Evolutionary conservation across 257 asterid species (phyloP).

Genomic region (Scutellaria minor): DNA sequence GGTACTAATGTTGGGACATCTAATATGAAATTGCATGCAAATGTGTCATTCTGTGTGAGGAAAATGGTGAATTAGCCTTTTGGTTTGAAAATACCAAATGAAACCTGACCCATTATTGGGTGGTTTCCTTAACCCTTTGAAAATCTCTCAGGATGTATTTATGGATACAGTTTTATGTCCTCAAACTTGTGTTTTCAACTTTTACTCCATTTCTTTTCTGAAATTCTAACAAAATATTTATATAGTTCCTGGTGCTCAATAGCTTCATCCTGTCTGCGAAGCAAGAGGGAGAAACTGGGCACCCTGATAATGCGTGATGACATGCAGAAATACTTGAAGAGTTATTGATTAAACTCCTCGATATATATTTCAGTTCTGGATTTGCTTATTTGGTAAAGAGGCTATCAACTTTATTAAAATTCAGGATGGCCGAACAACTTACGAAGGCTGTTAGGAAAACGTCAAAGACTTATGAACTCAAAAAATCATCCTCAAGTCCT

Average conservation of each 20-base stretch:
- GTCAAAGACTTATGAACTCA: slow-evolving; percentile 58
- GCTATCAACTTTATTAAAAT: slow-evolving; percentile 39
- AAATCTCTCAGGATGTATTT: background rate
- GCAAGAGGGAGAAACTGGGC: slow-evolving; percentile 24
- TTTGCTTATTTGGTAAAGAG: slow-evolving; percentile 42
- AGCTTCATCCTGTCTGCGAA: slow-evolving; percentile 28
- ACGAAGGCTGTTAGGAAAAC: slow-evolving; percentile 59
- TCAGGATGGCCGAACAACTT: slow-evolving; percentile 66
- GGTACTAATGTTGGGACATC: background rate
- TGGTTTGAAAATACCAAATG: background rate
- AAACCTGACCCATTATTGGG: background rate
- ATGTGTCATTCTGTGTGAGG: background rate
- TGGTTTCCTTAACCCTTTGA: background rate
- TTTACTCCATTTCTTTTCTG: background rate
- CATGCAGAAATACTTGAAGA: slow-evolving; percentile 20
- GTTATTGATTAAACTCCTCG: slow-evolving; percentile 18
- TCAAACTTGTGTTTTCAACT: background rate
- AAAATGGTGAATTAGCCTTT: background rate
- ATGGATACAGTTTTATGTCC: background rate
- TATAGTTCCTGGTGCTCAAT: slow-evolving; percentile 20
- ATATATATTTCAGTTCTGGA: slow-evolving; percentile 15
- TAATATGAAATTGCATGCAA: background rate
- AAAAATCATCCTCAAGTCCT: slow-evolving; percentile 58
- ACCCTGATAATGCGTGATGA: slow-evolving; percentile 30
- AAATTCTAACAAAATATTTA: slow-evolving; percentile 1